Percentiles rank a stretch among this genome's conserved stretches.
These are phyloP conservation scores for Malassezia furfur DNA, from an alignment of 1,284 basidiomycete species.

Conservation along the genomic window DNA sequence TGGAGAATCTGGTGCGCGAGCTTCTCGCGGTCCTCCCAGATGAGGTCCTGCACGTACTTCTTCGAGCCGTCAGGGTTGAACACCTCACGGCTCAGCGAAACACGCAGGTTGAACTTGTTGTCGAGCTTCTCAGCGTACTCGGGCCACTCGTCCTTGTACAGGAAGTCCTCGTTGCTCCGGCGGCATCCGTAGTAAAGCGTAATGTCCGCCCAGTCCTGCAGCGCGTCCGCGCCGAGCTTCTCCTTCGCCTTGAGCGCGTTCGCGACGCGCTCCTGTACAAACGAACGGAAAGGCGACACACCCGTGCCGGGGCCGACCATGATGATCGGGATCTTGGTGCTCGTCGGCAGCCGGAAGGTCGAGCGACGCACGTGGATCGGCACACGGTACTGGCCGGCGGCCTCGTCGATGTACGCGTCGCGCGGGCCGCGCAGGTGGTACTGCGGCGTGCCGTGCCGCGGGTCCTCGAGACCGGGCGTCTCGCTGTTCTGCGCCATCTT, in stretches of 20 bases:
- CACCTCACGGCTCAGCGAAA: slow-evolving; percentile 74
- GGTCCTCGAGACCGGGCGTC: slow-evolving; percentile 31
- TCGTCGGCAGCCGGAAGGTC: slow-evolving; percentile 90
- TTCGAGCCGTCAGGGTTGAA: slow-evolving; percentile 74
- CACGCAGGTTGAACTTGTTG: slow-evolving; percentile 79
- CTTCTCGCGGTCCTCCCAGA: slow-evolving; percentile 49
- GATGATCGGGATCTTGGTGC: slow-evolving; percentile 93
- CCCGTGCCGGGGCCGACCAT: slow-evolving; percentile 98
- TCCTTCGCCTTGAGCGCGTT: slow-evolving; percentile 83
- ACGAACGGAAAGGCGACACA: slow-evolving; percentile 95
- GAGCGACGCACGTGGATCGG: slow-evolving; percentile 90
- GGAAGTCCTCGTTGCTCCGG: slow-evolving; percentile 72
- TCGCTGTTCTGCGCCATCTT: slow-evolving; percentile 61
- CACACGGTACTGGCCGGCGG: slow-evolving; percentile 57
- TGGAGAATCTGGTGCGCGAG: slow-evolving; percentile 81
- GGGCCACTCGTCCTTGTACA: slow-evolving; percentile 92
- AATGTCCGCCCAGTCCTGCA: slow-evolving; percentile 89
- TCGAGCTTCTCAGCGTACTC: slow-evolving; percentile 73
- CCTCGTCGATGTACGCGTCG: slow-evolving; percentile 59
- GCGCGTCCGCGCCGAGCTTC: slow-evolving; percentile 69
- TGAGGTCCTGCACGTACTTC: slow-evolving; percentile 85
- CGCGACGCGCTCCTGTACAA: slow-evolving; percentile 92
- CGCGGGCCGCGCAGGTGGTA: slow-evolving; percentile 86
- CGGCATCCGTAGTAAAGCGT: slow-evolving; percentile 94
- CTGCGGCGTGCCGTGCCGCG: slow-evolving; percentile 54